Conservation (phyloP, 352 stramenopile genomes). For the Vaucheria bursata region DNA sequence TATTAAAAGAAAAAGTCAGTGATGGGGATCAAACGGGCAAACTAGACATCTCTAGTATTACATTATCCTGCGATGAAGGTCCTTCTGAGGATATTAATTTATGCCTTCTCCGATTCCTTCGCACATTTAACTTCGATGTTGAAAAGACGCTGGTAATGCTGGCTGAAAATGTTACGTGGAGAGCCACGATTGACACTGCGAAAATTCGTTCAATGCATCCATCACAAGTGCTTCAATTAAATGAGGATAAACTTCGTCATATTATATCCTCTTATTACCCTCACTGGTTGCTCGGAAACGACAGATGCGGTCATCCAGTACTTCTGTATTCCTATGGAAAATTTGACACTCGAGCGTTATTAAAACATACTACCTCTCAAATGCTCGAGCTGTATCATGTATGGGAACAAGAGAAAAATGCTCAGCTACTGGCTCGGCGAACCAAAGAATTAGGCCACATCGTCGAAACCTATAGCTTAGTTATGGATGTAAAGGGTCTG, state of each 20-base stretch:
- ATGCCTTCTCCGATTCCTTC: not conserved
- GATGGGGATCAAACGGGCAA: not conserved
- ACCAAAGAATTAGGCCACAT: slow-evolving; percentile 9
- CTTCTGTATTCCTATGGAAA: slow-evolving; percentile 34
- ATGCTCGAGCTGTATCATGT: slow-evolving; percentile 32
- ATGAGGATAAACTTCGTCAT: not conserved
- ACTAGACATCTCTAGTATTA: slow-evolving; percentile 6
- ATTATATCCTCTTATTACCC: slow-evolving; percentile 20
- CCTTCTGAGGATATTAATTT: not conserved
- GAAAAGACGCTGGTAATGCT: not conserved
- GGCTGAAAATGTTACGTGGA: slow-evolving; percentile 4
- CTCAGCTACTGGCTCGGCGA: slow-evolving; percentile 28
- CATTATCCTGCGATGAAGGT: not conserved
- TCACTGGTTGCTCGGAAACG: slow-evolving; percentile 23
- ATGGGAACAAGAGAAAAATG: slow-evolving; percentile 46
- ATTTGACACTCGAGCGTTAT: slow-evolving; percentile 27
- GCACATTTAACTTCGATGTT: not conserved
- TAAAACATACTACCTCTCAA: slow-evolving; percentile 18
- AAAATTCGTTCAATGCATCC: not conserved
- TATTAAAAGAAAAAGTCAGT: not conserved
- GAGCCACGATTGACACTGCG: not conserved
- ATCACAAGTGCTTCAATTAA: not conserved
- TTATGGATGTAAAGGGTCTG: slow-evolving; percentile 40
- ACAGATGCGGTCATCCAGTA: slow-evolving; percentile 25
- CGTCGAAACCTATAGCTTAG: slow-evolving; percentile 33